Evolutionary conservation across 78 protist genomes (phyloP).

Genomic region (Protostelium mycophagum): DNA sequence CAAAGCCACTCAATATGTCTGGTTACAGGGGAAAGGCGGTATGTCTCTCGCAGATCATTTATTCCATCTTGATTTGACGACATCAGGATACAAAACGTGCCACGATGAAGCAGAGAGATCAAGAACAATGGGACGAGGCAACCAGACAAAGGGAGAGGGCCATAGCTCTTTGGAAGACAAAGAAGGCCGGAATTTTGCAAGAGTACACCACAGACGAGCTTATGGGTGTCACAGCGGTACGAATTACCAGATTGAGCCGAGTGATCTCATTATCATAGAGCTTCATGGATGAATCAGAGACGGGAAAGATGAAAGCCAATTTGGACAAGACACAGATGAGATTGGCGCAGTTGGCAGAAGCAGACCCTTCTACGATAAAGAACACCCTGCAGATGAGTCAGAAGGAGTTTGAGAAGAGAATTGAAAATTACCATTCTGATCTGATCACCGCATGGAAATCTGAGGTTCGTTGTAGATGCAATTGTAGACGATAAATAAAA

Average conservation of each 20-base stretch:
- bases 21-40: neutral
- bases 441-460: conserved; percentile 14
- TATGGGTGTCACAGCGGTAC: neutral
- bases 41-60: no score
- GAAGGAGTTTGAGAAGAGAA: neutral
- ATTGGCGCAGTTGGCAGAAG: neutral
- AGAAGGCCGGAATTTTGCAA: neutral
- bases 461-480: conserved; percentile 53
- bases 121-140: neutral
- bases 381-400: neutral
- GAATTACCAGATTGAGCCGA: neutral
- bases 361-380: neutral
- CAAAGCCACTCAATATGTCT: neutral
- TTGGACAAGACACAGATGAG: neutral
- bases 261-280: neutral
- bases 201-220: neutral
- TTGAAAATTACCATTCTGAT: neutral
- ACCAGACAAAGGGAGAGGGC: neutral
- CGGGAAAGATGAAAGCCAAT: neutral
- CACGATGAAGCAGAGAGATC: neutral
- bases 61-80: neutral
- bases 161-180: neutral
- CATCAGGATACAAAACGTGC: neutral
- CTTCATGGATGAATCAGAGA: neutral
- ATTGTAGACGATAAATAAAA: conserved; percentile 76